Percentiles rank a stretch among this genome's conserved stretches.
Evolutionary conservation across 2,329 filamentous ascomycete species (phyloP).

Genomic region (Sporothrix mexicana): DNA sequence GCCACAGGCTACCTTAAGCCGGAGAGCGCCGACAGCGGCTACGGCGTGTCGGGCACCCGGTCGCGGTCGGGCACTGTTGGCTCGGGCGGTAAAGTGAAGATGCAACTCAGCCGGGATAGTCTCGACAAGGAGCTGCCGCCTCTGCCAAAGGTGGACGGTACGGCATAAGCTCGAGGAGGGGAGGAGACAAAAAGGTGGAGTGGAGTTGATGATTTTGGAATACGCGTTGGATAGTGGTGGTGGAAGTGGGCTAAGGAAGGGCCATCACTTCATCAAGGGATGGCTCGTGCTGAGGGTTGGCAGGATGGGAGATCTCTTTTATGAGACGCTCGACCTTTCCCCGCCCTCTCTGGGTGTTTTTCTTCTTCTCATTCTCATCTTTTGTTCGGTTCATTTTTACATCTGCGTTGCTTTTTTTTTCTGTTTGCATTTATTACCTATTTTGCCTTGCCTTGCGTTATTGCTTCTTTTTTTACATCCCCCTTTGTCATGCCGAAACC

Average conservation of each 20-base stretch:
- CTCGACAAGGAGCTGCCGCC: constrained; percentile 66
- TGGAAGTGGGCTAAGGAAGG: constrained; percentile 5
- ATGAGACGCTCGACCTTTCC: background rate
- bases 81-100: constrained; percentile 43
- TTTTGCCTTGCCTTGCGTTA: constrained; percentile 33
- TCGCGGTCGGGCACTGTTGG: constrained; percentile 39
- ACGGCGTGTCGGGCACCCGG: constrained; percentile 47
- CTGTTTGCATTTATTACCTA: constrained; percentile 35
- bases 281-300: background rate
- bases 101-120: constrained; percentile 59
- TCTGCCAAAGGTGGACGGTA: constrained; percentile 49
- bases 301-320: background rate
- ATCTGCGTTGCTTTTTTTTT: background rate
- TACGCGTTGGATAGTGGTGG: constrained; percentile 26
- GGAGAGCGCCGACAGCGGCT: constrained; percentile 57
- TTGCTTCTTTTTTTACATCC: constrained; percentile 5
- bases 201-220: constrained; percentile 29
- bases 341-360: background rate
- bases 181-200: constrained; percentile 39
- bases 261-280: background rate
- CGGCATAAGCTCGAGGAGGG: background rate
- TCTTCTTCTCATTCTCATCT: background rate
- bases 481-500: constrained; percentile 36
- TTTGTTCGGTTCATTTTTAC: constrained; percentile 15
- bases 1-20: constrained; percentile 51